These are phyloP conservation scores for Thielaviopsis cerberus DNA, from an alignment of 2,329 filamentous ascomycete genomes.

Conservation along the genomic window DNA sequence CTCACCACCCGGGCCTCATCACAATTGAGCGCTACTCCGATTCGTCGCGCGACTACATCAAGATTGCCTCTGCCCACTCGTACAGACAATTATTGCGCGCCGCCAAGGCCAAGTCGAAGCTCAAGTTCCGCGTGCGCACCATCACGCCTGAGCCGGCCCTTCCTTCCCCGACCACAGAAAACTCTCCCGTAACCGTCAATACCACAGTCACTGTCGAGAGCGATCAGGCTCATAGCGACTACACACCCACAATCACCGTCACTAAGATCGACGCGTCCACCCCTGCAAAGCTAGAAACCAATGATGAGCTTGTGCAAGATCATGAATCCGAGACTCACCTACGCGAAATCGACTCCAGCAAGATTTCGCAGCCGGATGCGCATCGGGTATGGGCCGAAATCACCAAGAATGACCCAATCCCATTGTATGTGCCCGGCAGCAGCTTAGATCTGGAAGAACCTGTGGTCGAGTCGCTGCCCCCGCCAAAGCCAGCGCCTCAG, in stretches of 20 bases:
- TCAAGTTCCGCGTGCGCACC: conserved; percentile 60
- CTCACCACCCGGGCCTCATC: conserved; percentile 35
- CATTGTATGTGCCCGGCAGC: too few relatives aligned
- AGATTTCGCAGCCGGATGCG: too few relatives aligned
- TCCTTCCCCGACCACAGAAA: not conserved
- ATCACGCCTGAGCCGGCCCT: conserved; percentile 13
- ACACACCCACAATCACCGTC: too few relatives aligned
- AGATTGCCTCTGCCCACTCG: conserved; percentile 61
- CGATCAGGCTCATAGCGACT: conserved; percentile 13
- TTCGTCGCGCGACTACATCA: conserved; percentile 64
- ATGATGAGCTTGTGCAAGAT: too few relatives aligned
- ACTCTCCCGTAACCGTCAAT: not conserved
- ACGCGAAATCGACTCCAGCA: too few relatives aligned
- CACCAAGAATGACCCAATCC: too few relatives aligned
- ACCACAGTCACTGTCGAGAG: conserved; percentile 32
- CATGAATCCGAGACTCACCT: too few relatives aligned
- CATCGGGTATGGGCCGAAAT: too few relatives aligned
- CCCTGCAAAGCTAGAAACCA: not conserved
- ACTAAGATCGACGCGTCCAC: not conserved
- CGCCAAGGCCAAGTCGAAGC: conserved; percentile 94
- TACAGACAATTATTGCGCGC: conserved; percentile 96
- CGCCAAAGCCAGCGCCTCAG: not conserved
- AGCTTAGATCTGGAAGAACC: too few relatives aligned
- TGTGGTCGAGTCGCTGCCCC: not conserved
- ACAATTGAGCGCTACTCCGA: conserved; percentile 89